Base-by-base conservation (phyloP, 768 basidiomycete genomes). In the Lentinula raphanica region DNA sequence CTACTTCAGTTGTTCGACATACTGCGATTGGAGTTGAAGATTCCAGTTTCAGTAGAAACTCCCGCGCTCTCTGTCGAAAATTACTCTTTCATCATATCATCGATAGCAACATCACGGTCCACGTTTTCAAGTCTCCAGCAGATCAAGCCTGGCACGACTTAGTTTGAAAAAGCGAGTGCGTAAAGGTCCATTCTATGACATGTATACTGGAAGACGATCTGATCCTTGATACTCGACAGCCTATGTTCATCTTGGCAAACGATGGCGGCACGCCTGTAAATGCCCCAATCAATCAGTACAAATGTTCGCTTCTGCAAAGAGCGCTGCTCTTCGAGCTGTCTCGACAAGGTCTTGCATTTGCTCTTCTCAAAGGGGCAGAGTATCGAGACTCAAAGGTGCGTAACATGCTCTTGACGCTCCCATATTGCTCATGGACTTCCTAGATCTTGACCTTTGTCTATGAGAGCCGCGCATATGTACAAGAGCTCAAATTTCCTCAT, bases 351-450 rank as follows among this genome's bases (percentile, higher is more conserved):
- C 61, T 86, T 12, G 71, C 84, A 0, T 74, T 85, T 5, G 74
- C 81, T 0, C 66, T 81, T 7, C 69, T 90, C 19, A 74, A 75
- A 32, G 82, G 80, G 0, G 74, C 79, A 1, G 80, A 82, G 61
- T 87, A 84, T 62, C 77, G 78, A 40, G 85, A 88, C 62, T 80
- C 81, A 0, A 88, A 88, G 75, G 88, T 82, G 15, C 19, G 69
- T 44, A 3, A 29, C 25, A 23, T n/a, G 3, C 13, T 12, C 13
- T 39, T 45, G 40, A 42, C 57, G 1, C 49, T n/a, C 31, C 5
- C 25, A 6, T 19, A 36, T 40, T 6, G 35, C 8, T 5, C 13
- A 57, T 13, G 28, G 28, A 12, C 12, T 12, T 15, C 29, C 15
- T 6, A 62, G 87, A 79, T 87, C 38, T 66, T 81, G 12, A 75